Evolutionary conservation across 768 basidiomycete genomes (phyloP).

Genomic region (Lenzites betulinus): DNA sequence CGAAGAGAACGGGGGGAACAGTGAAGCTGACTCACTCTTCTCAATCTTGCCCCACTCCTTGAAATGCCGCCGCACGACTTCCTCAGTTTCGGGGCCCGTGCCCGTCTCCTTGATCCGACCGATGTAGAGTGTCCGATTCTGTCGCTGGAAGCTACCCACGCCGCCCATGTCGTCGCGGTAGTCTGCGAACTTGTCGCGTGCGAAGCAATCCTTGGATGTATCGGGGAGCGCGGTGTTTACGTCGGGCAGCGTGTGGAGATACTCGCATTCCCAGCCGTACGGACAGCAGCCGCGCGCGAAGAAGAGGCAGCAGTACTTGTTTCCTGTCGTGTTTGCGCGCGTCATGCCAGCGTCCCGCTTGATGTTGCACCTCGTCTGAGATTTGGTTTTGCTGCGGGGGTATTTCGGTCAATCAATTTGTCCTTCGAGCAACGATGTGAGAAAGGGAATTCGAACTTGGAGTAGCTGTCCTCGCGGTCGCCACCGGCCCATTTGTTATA

Average conservation of each 20-base stretch:
- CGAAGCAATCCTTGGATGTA: slow-evolving; percentile 95
- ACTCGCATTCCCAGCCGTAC: slow-evolving; percentile 98
- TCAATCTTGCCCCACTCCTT: slow-evolving; percentile 96
- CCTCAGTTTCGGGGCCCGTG: slow-evolving; percentile 86
- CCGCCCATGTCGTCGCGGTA: slow-evolving; percentile 99
- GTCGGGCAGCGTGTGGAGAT: slow-evolving; percentile 86
- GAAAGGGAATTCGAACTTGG: slow-evolving; percentile 62
- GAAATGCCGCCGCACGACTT: slow-evolving; percentile 88
- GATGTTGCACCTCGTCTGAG: slow-evolving; percentile 89
- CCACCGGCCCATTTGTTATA: slow-evolving; percentile 99
- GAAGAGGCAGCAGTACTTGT: slow-evolving; percentile 93
- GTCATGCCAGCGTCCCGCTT: slow-evolving; percentile 90
- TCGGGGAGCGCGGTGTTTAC: slow-evolving; percentile 73
- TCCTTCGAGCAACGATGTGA: not conserved
- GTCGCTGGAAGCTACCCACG: slow-evolving; percentile 92
- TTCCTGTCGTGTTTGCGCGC: slow-evolving; percentile 90
- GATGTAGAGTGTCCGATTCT: slow-evolving; percentile 93
- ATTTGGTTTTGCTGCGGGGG: slow-evolving; percentile 78
- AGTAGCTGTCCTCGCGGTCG: slow-evolving; percentile 94
- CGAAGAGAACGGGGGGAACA: not conserved
- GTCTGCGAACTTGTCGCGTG: slow-evolving; percentile 93
- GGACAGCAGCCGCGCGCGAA: slow-evolving; percentile 97
- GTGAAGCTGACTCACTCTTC: slow-evolving; percentile 60
- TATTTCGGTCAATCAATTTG: not conserved
- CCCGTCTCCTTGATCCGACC: slow-evolving; percentile 94